These are phyloP conservation scores for Zygosaccharomyces pseudobailii DNA, from an alignment of 1,139 yeast genomes.

Conservation along the genomic window DNA sequence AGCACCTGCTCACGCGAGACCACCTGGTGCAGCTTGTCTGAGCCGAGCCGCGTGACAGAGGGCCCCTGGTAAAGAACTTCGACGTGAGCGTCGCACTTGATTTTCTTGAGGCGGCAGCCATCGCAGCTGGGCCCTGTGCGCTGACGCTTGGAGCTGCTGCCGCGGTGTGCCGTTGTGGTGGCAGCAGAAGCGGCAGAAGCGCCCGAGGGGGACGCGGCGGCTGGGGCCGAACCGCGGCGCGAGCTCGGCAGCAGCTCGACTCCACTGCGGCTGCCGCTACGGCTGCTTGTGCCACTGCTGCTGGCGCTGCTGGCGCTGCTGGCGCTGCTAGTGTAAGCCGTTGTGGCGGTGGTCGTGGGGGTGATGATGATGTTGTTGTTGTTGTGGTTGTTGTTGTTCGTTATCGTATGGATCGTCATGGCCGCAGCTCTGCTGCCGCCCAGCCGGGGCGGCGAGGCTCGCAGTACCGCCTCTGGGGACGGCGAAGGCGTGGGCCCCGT, in stretches of 20 bases:
- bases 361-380: too few species aligned
- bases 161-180: not conserved
- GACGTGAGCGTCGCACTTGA: slow-evolving; percentile 69
- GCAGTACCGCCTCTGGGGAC: not conserved
- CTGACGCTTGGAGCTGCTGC: slow-evolving; percentile 42
- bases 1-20: slow-evolving; percentile 16
- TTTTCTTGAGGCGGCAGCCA: slow-evolving; percentile 63
- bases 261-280: not conserved
- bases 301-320: not conserved
- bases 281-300: not conserved
- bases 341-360: too few species aligned
- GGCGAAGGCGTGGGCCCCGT: not conserved
- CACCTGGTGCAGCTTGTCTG: slow-evolving; percentile 18
- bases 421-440: not conserved
- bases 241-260: not conserved
- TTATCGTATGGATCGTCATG: too few species aligned
- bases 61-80: slow-evolving; percentile 28
- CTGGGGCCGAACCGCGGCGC: not conserved
- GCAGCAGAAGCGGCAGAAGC: not conserved
- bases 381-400: too few species aligned
- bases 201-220: not conserved
- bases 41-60: slow-evolving; percentile 15
- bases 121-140: slow-evolving; percentile 76
- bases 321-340: too few species aligned
- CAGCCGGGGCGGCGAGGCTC: not conserved